Conservation (phyloP, 352 stramenopile species). For the Pythium aquatile region DNA sequence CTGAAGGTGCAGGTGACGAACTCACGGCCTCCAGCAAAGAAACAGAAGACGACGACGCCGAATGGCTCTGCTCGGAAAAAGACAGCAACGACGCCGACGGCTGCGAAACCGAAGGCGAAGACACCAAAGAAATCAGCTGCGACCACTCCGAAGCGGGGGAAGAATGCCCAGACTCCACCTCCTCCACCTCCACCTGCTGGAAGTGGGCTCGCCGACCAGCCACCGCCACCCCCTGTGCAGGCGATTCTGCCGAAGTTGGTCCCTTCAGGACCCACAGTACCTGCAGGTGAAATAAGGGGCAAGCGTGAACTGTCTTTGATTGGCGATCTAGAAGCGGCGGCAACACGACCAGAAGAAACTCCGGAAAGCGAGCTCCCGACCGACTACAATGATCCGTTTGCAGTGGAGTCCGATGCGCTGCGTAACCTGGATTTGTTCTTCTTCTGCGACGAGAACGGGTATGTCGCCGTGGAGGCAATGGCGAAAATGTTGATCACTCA, state of each 20-base stretch:
- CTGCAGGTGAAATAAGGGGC: slow-evolving; percentile 54
- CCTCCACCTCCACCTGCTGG: not conserved
- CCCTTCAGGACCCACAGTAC: slow-evolving; percentile 54
- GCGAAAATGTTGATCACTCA: not conserved
- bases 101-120: slow-evolving; percentile 4
- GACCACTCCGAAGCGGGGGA: slow-evolving; percentile 7
- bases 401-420: slow-evolving; percentile 60
- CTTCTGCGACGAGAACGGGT: slow-evolving; percentile 86
- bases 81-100: slow-evolving; percentile 6
- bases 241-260: slow-evolving; percentile 58
- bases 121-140: slow-evolving; percentile 10
- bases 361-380: slow-evolving; percentile 56
- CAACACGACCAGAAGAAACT: slow-evolving; percentile 42
- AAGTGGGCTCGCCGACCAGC: not conserved
- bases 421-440: slow-evolving; percentile 84
- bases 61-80: slow-evolving; percentile 23
- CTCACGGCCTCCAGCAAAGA: slow-evolving; percentile 39
- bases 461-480: slow-evolving; percentile 17
- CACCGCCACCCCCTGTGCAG: slow-evolving; percentile 12
- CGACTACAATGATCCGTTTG: slow-evolving; percentile 69
- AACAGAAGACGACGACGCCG: slow-evolving; percentile 26
- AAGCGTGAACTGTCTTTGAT: slow-evolving; percentile 55
- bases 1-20: slow-evolving; percentile 45
- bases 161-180: slow-evolving; percentile 7
- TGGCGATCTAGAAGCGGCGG: slow-evolving; percentile 26